phyloP scores from a whole-genome alignment of 2,329 filamentous ascomycete species.

The Clonostachys byssicola region DNA sequence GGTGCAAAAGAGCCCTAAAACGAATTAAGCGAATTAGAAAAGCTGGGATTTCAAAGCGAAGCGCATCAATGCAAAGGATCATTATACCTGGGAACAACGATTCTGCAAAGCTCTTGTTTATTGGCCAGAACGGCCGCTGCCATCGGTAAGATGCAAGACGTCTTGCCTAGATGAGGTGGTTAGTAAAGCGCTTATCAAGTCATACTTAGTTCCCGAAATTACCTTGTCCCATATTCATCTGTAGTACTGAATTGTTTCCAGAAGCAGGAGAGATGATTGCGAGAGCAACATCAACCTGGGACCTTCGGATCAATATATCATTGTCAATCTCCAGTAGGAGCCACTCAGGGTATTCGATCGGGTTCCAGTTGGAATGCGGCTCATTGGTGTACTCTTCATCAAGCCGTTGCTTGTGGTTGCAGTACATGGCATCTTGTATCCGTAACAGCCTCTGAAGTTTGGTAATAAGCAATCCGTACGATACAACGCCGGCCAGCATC shows the following conservation, averaged over 20 bases:
- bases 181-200: too few relatives aligned
- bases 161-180: slow-evolving; percentile 48
- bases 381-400: slow-evolving; percentile 40
- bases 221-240: slow-evolving; percentile 66
- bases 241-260: slow-evolving; percentile 48
- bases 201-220: slow-evolving; percentile 1
- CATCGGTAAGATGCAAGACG: slow-evolving; percentile 65
- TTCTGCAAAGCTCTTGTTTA: slow-evolving; percentile 41
- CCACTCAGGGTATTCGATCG: slow-evolving; percentile 48
- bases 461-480: slow-evolving; percentile 36
- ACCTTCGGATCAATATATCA: slow-evolving; percentile 53
- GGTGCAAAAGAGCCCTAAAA: slow-evolving; percentile 41
- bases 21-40: too few relatives aligned
- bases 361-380: slow-evolving; percentile 54
- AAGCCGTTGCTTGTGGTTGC: slow-evolving; percentile 31
- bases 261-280: slow-evolving; percentile 44
- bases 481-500: slow-evolving; percentile 32
- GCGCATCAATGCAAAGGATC: too few relatives aligned
- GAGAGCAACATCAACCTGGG: slow-evolving; percentile 53
- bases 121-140: slow-evolving; percentile 51
- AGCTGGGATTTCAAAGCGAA: too few relatives aligned
- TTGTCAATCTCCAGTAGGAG: slow-evolving; percentile 63
- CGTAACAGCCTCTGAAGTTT: slow-evolving; percentile 37
- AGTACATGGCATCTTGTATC: slow-evolving; percentile 22
- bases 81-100: slow-evolving; percentile 55